Base-by-base conservation (phyloP, 148 eudicot genomes). In the Spergularia marina region DNA sequence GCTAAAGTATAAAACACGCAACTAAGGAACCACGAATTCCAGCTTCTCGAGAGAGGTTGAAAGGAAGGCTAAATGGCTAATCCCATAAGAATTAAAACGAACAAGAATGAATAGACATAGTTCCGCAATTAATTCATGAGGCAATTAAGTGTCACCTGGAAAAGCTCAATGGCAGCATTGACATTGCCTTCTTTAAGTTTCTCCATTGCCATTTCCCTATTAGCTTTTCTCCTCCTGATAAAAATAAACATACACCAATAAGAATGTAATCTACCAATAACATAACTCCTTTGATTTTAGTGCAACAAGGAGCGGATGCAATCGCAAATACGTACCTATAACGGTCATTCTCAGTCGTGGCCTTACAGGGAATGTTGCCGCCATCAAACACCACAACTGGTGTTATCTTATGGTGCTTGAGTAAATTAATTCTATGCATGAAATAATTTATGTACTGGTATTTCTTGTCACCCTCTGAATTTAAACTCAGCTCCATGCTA, bases 361-460 rank as follows among this genome's bases (percentile, higher is more conserved):
- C 89, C 85, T 92, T 92, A 71, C 91, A 90, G 2, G 97, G 91
- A 67, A 90, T 79, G 69, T 75, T 88, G 44, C 89, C 87, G 11
- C 97, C 97, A 73, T 92, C 97, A 64, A 92, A 92, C 65, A 92
- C 95, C 77, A 92, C 92, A 18, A 92, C 97, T 0, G 97, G 97
- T 59, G 85, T 86, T 13, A 92, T 83, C 74, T 90, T 82, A 52
- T 92, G 72, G 80, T 85, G 84, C 30, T 82, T 89, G 64, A 92
- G 92, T 84, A 92, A 71, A 79, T 90, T 82, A 57, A 92, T 85
- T 68, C 94, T 85, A 77, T 92, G 92, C 91, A 92, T 90, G 65
- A 85, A 92, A 81, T 92, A 92, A 53, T 86, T 86, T 17, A 92
- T 77, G 77, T 87, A 92, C 74, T 87, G 92, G 30, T 82, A 80